phyloP scores from a whole-genome alignment of 1,284 basidiomycete genomes.

The Malassezia dermatis region DNA sequence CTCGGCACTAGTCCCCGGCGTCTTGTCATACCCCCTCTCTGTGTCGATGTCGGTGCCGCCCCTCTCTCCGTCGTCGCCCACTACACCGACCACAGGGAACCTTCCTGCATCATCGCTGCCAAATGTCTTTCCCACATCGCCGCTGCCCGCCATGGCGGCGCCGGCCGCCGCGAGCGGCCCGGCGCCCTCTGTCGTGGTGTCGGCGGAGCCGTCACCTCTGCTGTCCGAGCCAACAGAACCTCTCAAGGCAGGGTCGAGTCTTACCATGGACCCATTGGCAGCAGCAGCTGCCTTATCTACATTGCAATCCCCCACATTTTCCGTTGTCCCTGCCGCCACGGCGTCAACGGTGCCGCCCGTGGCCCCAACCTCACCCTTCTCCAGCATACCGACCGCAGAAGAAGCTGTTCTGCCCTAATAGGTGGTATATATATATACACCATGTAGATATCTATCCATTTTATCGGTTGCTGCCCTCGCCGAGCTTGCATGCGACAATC shows the following conservation, averaged over 20 bases:
- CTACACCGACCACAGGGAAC: background rate
- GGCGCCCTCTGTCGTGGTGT: background rate
- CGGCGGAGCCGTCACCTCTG: background rate
- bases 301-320: background rate
- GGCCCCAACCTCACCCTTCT: background rate
- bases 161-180: background rate
- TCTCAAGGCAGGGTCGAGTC: background rate
- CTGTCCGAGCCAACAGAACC: background rate
- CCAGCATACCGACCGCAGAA: background rate
- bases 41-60: background rate
- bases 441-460: background rate
- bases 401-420: background rate
- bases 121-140: background rate
- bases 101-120: background rate
- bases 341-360: background rate
- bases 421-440: background rate
- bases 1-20: background rate
- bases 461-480: constrained; percentile 18
- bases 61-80: background rate
- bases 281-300: background rate
- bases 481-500: constrained; percentile 48
- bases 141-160: background rate
- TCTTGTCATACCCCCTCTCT: background rate
- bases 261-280: background rate
- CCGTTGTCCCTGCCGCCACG: background rate